Percentiles rank a stretch among this genome's conserved stretches.
Conservation (phyloP, 352 stramenopile genomes). For the Globisporangium viniferum region DNA sequence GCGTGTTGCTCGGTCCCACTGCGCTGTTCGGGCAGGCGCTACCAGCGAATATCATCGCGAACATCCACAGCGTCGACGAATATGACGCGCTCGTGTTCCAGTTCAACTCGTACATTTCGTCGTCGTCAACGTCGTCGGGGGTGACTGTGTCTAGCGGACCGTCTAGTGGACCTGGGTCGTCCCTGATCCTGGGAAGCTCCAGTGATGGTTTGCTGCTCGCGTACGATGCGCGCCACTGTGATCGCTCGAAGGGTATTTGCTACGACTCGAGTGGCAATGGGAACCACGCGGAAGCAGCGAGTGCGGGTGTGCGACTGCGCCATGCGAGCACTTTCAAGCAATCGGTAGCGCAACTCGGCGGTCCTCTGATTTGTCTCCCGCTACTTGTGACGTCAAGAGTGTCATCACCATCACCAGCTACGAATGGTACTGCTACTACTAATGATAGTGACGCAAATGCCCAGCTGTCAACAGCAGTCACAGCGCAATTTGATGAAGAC, state of each 20-base stretch:
- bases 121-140: slow-evolving; percentile 51
- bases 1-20: slow-evolving; percentile 60
- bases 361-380: slow-evolving; percentile 60
- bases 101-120: slow-evolving; percentile 78
- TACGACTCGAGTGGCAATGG: slow-evolving; percentile 71
- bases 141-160: slow-evolving; percentile 22
- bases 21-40: slow-evolving; percentile 60
- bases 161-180: slow-evolving; percentile 13
- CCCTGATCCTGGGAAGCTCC: slow-evolving; percentile 26
- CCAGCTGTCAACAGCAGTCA: slow-evolving; percentile 7
- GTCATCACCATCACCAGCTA: background rate
- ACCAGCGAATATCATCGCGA: slow-evolving; percentile 54
- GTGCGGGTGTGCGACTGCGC: slow-evolving; percentile 52
- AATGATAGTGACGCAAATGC: background rate
- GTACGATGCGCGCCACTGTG: slow-evolving; percentile 64
- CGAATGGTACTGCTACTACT: background rate
- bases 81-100: slow-evolving; percentile 75
- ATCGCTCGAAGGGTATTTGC: slow-evolving; percentile 55
- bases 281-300: slow-evolving; percentile 57
- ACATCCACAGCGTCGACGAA: slow-evolving; percentile 66
- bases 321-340: slow-evolving; percentile 73
- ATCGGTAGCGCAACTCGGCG: slow-evolving; percentile 59
- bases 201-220: slow-evolving; percentile 59
- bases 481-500: slow-evolving; percentile 75
- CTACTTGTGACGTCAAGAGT: slow-evolving; percentile 41